A percentile compares a stretch with the other conserved stretches of the same genome.
phyloP scores from a whole-genome alignment of 257 asterid genomes.

The Cordia subcordata region DNA sequence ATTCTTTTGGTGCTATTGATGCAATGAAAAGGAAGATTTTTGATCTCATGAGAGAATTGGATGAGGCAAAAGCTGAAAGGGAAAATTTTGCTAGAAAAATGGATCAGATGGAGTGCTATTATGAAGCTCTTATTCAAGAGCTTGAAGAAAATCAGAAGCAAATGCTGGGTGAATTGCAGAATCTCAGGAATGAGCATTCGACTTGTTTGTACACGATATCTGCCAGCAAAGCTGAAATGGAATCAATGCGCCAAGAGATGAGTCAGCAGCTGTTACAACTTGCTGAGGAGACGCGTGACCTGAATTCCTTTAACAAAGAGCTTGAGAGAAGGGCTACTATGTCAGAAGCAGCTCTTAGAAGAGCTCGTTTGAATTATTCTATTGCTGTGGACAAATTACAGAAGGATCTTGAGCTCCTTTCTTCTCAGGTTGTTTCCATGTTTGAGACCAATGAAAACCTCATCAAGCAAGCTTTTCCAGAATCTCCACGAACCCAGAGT shows the following conservation, averaged over 20 bases:
- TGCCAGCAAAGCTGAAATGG: slow-evolving; percentile 57
- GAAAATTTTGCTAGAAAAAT: slow-evolving; percentile 66
- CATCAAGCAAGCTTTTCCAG: slow-evolving; percentile 73
- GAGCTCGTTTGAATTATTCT: slow-evolving; percentile 89
- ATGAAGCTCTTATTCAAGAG: slow-evolving; percentile 86
- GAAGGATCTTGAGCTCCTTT: slow-evolving; percentile 90
- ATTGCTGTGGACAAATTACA: slow-evolving; percentile 93
- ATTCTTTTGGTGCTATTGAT: slow-evolving; percentile 45
- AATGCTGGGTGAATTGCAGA: slow-evolving; percentile 75
- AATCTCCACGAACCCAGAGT: slow-evolving; percentile 34
- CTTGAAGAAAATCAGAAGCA: slow-evolving; percentile 96
- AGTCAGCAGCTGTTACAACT: slow-evolving; percentile 51
- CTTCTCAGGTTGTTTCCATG: slow-evolving; percentile 92
- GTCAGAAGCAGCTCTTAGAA: slow-evolving; percentile 79
- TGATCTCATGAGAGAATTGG: slow-evolving; percentile 84
- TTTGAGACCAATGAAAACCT: slow-evolving; percentile 82
- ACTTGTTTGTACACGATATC: slow-evolving; percentile 69
- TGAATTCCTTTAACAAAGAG: slow-evolving; percentile 65
- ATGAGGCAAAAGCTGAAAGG: slow-evolving; percentile 85
- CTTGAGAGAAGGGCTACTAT: slow-evolving; percentile 71
- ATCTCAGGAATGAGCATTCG: slow-evolving; percentile 68
- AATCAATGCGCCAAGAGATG: slow-evolving; percentile 54
- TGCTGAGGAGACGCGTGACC: slow-evolving; percentile 57
- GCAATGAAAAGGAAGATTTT: slow-evolving; percentile 71
- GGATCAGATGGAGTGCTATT: slow-evolving; percentile 94